These are phyloP conservation scores for Zarea fungicola DNA, from an alignment of 2,329 filamentous ascomycete genomes.

Conservation along the genomic window DNA sequence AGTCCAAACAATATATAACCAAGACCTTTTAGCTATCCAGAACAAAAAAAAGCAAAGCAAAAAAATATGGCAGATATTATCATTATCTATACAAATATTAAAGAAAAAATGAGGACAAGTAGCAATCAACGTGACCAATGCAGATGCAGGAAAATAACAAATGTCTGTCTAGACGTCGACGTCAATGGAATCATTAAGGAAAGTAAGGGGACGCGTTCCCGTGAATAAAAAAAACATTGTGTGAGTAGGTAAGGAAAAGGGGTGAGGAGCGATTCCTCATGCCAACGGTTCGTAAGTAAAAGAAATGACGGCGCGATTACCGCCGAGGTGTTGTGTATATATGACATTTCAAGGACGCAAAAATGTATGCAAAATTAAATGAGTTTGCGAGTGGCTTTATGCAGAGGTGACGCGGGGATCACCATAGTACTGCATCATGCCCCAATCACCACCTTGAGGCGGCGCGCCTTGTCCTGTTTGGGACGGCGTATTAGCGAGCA, in stretches of 20 bases:
- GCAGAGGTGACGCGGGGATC: slow-evolving; percentile 28
- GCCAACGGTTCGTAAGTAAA: not conserved
- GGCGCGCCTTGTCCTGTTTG: slow-evolving; percentile 17
- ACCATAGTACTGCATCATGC: slow-evolving; percentile 31
- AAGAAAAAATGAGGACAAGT: not conserved
- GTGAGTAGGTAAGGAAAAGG: no score
- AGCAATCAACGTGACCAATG: no score
- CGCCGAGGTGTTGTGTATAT: not conserved
- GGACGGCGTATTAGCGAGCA: slow-evolving; percentile 24
- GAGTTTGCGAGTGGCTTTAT: slow-evolving; percentile 10
- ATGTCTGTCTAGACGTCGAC: slow-evolving; percentile 12
- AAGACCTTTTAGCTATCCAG: not conserved
- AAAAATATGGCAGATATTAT: slow-evolving; percentile 8
- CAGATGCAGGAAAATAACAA: slow-evolving; percentile 4
- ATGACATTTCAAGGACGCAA: not conserved
- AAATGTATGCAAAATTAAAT: not conserved
- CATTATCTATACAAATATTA: slow-evolving; percentile 11
- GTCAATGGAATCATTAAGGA: slow-evolving; percentile 11
- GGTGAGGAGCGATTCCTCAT: not conserved
- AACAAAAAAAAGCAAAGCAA: not conserved
- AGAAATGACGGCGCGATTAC: not conserved
- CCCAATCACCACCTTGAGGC: slow-evolving; percentile 22
- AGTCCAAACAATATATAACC: not conserved
- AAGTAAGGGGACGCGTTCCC: not conserved
- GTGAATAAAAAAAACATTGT: not conserved